Base-by-base conservation (phyloP, 139 green algal genomes). In the Raphidocelis subcapitata region DNA sequence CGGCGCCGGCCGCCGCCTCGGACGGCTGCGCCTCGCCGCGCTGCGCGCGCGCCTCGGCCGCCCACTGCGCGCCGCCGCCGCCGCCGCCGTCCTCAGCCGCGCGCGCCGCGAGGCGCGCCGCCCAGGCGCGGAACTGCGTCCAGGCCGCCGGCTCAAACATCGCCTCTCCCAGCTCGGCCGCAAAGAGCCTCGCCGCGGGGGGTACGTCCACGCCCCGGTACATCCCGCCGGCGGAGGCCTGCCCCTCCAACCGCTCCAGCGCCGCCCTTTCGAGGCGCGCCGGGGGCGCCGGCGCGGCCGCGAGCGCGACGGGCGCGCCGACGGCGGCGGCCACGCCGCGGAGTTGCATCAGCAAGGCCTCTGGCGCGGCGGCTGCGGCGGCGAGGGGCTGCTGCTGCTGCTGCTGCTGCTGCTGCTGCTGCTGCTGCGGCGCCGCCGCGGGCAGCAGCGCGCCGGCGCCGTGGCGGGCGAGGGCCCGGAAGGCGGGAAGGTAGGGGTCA, bases 111-210 rank as follows among this genome's bases (percentile, higher is more conserved):
- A 89, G 67, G 12, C 81, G 79, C 18, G 65, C 46, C n/a, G 80
- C 67, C 65, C 84, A 89, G n/a, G 66, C 71, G 63, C 83, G 87
- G 80, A 88, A 85, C 4, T 63, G 64, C 23, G 49, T 57, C 85
- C 85, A 90, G 68, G 86, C 84, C 54, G 54, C 61, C 0, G 81
- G 74, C 73, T 90, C 85, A 65, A 90, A 88, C 85, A 90, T 85
- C 3, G 66, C 54, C 32, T 87, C 82, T 23, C 65, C 76, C 79
- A 90, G 81, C 61, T 71, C 72, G 62, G 81, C 79, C 59, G 88
- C 81, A 1, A 69, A 51, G 44, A 88, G 57, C 44, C 32, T 71
- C 29, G 64, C 26, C 29, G 79, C 69, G 62, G 61, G 61, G 2
- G 24, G 46, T 16, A 77, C 32, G 62, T 77, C 70, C 12, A 77